Conservation (phyloP, 208 protist species). For the Leptomonas seymouri region DNA sequence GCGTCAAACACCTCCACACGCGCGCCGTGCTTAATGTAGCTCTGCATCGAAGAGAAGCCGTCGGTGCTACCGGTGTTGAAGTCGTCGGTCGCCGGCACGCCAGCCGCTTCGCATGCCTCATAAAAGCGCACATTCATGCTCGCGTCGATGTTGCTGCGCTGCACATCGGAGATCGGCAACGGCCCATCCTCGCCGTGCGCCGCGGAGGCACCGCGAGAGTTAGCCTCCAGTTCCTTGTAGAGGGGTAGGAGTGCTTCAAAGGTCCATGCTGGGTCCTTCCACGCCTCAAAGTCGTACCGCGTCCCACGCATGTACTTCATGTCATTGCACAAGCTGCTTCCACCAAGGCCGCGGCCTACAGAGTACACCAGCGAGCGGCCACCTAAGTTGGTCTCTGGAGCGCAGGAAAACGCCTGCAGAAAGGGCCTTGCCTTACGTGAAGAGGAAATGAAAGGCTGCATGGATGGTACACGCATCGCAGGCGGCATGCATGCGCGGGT, state of each 20-base stretch:
- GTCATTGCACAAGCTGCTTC: slow-evolving; percentile 59
- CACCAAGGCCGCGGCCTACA: slow-evolving; percentile 59
- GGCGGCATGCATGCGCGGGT: slow-evolving; percentile 23
- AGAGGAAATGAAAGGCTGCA: slow-evolving; percentile 54
- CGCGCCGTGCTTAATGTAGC: slow-evolving; percentile 40
- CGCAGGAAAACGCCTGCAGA: slow-evolving; percentile 28
- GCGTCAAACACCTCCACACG: slow-evolving; percentile 64
- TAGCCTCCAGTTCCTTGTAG: slow-evolving; percentile 53
- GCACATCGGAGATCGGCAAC: slow-evolving; percentile 44
- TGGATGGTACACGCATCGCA: slow-evolving; percentile 50
- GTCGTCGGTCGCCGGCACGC: slow-evolving; percentile 46
- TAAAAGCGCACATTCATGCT: slow-evolving; percentile 83
- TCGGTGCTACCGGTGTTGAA: slow-evolving; percentile 57
- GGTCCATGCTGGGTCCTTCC: slow-evolving; percentile 50
- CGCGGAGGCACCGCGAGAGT: slow-evolving; percentile 33
- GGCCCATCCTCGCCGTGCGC: slow-evolving; percentile 52
- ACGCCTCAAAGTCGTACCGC: slow-evolving; percentile 39
- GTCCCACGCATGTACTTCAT: slow-evolving; percentile 72
- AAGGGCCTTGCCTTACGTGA: slow-evolving; percentile 35
- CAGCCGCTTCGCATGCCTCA: slow-evolving; percentile 78
- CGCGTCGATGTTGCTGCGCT: slow-evolving; percentile 56
- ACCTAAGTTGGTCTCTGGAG: slow-evolving; percentile 40
- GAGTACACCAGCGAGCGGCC: slow-evolving; percentile 46
- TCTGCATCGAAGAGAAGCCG: slow-evolving; percentile 69
- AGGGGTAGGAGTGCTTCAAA: slow-evolving; percentile 57